phyloP scores from a whole-genome alignment of 2,329 filamentous ascomycete species.

The Trichophyton benhamiae region DNA sequence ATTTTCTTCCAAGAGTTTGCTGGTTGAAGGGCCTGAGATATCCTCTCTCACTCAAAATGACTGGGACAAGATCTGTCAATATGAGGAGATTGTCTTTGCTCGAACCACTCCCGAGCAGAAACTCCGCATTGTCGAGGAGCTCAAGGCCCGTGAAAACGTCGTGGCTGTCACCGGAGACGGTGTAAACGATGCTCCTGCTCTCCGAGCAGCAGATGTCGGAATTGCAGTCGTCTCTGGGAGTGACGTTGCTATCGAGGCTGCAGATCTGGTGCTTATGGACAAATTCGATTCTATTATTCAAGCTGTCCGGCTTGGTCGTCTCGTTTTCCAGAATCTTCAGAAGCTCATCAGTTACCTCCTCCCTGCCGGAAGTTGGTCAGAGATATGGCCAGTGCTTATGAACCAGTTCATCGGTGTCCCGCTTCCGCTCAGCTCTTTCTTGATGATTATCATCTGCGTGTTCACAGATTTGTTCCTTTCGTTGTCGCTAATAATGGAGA shows the following conservation, averaged over 20 bases:
- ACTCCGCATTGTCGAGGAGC: constrained; percentile 63
- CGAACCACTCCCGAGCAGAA: constrained; percentile 69
- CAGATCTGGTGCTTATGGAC: constrained; percentile 53
- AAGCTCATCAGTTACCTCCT: constrained; percentile 63
- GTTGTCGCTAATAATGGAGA: constrained; percentile 62
- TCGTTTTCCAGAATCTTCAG: constrained; percentile 65
- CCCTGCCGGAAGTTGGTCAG: constrained; percentile 58
- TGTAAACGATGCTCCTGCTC: constrained; percentile 41
- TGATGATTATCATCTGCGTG: constrained; percentile 46
- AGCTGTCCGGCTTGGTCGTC: constrained; percentile 58
- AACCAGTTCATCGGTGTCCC: constrained; percentile 61
- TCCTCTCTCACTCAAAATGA: constrained; percentile 53
- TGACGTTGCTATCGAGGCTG: constrained; percentile 50
- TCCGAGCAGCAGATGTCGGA: constrained; percentile 48
- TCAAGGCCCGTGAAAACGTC: constrained; percentile 49
- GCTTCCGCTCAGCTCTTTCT: constrained; percentile 58
- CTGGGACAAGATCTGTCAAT: constrained; percentile 53
- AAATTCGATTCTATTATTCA: constrained; percentile 60
- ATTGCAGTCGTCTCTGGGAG: constrained; percentile 47
- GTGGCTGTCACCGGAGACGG: constrained; percentile 43
- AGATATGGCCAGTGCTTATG: constrained; percentile 58
- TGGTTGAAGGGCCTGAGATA: constrained; percentile 55
- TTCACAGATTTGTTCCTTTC: constrained; percentile 67
- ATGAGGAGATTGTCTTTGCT: constrained; percentile 64
- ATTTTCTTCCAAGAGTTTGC: constrained; percentile 39